These are phyloP conservation scores for Rhododendron williamsianum DNA, from an alignment of 148 eudicot species.

Conservation along the genomic window DNA sequence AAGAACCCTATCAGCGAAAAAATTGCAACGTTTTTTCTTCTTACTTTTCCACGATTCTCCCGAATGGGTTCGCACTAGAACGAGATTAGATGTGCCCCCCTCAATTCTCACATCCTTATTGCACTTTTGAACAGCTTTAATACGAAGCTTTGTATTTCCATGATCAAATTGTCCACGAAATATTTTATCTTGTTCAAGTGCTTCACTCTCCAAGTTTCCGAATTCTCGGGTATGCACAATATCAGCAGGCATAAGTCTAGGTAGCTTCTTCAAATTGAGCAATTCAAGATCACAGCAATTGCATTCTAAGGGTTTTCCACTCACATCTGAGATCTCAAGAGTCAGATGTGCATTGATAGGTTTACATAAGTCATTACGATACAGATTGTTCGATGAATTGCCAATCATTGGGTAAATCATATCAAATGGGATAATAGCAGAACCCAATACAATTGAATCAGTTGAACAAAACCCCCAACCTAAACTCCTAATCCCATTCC, in stretches of 20 bases:
- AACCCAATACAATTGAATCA: constrained; percentile 57
- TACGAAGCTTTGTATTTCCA: constrained; percentile 36
- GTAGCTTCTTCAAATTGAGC: constrained; percentile 29
- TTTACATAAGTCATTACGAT: constrained; percentile 18
- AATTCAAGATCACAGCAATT: constrained; percentile 77
- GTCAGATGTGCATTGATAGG: constrained; percentile 39
- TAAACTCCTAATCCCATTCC: constrained; percentile 39
- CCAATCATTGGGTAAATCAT: constrained; percentile 76
- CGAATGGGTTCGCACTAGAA: constrained; percentile 39
- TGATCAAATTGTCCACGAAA: constrained; percentile 29
- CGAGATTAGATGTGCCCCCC: constrained; percentile 19
- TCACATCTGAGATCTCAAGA: constrained; percentile 71
- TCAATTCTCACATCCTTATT: constrained; percentile 14
- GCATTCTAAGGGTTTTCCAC: constrained; percentile 67
- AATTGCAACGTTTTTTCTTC: constrained; percentile 24
- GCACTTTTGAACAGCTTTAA: constrained; percentile 40
- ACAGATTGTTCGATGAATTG: constrained; percentile 19
- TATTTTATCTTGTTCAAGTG: constrained; percentile 16
- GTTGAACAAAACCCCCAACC: constrained; percentile 80
- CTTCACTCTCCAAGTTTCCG: constrained; percentile 21
- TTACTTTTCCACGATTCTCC: constrained; percentile 32
- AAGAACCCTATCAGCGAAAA: constrained; percentile 63
- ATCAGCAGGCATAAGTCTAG: constrained; percentile 16
- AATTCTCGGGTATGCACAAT: constrained; percentile 17
- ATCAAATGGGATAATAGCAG: constrained; percentile 65